Percentiles rank a stretch among this genome's conserved stretches.
phyloP scores from a whole-genome alignment of 2,329 filamentous ascomycete genomes.

The Sodiomyces alkalinus region DNA sequence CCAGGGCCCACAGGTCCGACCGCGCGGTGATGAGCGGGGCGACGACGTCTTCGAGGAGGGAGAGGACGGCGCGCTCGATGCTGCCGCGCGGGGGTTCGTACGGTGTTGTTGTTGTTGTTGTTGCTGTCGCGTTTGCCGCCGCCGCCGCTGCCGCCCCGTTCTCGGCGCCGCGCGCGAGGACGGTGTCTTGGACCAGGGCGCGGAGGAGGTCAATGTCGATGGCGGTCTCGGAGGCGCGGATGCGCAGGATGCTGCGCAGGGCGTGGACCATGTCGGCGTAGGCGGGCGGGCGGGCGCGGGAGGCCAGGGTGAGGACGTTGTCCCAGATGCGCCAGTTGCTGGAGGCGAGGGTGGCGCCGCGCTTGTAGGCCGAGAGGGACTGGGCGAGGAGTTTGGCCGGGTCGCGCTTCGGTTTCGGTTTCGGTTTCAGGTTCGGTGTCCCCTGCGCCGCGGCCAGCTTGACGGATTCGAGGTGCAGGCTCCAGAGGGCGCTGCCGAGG shows the following conservation, averaged over 20 bases:
- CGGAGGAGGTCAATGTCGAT: slow-evolving; percentile 61
- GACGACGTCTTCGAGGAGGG: slow-evolving; percentile 59
- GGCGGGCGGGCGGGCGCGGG: slow-evolving; percentile 60
- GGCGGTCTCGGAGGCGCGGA: slow-evolving; percentile 64
- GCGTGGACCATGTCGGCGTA: slow-evolving; percentile 64
- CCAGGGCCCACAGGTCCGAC: slow-evolving; percentile 60
- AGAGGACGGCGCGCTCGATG: slow-evolving; percentile 45
- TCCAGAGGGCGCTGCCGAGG: slow-evolving; percentile 68
- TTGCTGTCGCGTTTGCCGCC: no score
- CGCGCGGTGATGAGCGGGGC: slow-evolving; percentile 74
- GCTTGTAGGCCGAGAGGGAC: slow-evolving; percentile 72
- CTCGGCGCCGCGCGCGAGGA: slow-evolving; percentile 25
- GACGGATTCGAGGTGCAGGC: slow-evolving; percentile 42
- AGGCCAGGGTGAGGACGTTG: slow-evolving; percentile 79
- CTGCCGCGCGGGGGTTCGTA: slow-evolving; percentile 40
- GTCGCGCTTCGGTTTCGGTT: slow-evolving; percentile 20
- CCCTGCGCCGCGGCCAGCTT: slow-evolving; percentile 2
- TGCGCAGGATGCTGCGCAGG: slow-evolving; percentile 57
- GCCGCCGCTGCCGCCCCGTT: no score
- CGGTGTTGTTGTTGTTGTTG: slow-evolving; percentile 7
- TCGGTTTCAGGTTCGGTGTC: slow-evolving; percentile 10
- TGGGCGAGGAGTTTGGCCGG: slow-evolving; percentile 52
- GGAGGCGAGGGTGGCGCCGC: slow-evolving; percentile 68
- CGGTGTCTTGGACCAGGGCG: slow-evolving; percentile 56
- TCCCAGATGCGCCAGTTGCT: slow-evolving; percentile 93